Evolutionary conservation across 2,329 filamentous ascomycete species (phyloP), one percentile per base, ranked within the genome.

Genomic region (Fusarium caatingaense): DNA sequence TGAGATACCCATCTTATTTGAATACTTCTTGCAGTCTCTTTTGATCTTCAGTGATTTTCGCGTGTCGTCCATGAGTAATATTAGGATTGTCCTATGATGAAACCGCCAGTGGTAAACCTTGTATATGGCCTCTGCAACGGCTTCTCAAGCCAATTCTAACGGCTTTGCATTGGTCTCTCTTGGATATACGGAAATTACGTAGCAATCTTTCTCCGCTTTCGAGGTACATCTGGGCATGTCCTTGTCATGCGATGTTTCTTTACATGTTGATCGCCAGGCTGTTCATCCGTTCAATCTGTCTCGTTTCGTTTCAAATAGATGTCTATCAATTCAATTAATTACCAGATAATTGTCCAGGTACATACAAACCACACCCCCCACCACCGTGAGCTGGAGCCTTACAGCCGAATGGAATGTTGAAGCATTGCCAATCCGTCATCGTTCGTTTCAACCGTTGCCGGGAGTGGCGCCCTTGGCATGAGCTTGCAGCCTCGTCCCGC

Each of bases 371-470:
- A 59, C 56, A 28, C 56, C 48, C 50, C 32, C 44, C 44, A 44
- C 51, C 48, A 16, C 25, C 7, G 37, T 8, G 27, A 27, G 18
- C 30, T 18, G 21, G 48, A 41, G 57, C 32, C 40, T 46, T 64
- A 34, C 20, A 11, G n/a, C 12, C n/a, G 12, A 25, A 32, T 49
- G 62, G 61, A 70, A 69, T 70, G 66, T 32, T 46, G n/a, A 47
- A 50, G 21, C 41, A 67, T 67, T 48, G 41, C 56, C 54, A 45
- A 53, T 37, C 28, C 32, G 44, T 53, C 49, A 61, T 63, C 50
- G 57, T 67, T 25, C 57, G 66, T 70, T 69, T 69, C 66, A 67
- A 56, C 55, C 57, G 66, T 64, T 54, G 37, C 44, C 67, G 66
- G 66, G 56, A 67, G 62, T 67, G 67, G 67, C 67, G 61, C 46